Conservation (phyloP, 345 rosid genomes). For the Eucalyptus erythrocorys region DNA sequence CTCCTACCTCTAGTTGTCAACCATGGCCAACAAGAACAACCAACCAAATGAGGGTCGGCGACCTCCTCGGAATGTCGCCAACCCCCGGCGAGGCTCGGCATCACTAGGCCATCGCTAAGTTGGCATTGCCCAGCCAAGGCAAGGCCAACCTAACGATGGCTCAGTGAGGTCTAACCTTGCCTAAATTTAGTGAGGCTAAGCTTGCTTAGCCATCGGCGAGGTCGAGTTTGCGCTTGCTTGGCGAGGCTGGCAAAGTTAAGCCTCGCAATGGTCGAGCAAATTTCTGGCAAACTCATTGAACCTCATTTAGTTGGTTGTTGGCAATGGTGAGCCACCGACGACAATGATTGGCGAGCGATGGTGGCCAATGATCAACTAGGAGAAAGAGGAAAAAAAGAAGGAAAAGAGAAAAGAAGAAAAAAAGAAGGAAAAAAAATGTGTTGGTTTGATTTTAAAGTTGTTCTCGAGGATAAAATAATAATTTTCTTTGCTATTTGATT, state of each 20-base stretch:
- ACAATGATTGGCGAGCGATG: fast-evolving
- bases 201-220: too few species aligned
- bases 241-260: fast-evolving
- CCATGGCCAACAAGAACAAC: fast-evolving
- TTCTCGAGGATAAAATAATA: too few species aligned
- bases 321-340: fast-evolving
- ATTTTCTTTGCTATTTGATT: too few species aligned
- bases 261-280: too few species aligned
- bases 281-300: fast-evolving
- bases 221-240: fast-evolving
- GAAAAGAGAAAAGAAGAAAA: fast-evolving
- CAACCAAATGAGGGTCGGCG: fast-evolving
- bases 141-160: too few species aligned
- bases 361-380: fast-evolving
- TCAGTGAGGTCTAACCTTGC: too few species aligned
- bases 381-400: too few species aligned
- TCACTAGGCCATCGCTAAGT: fast-evolving
- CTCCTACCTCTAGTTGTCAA: too few species aligned
- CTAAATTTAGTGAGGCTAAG: fast-evolving
- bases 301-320: fast-evolving
- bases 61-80: fast-evolving
- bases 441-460: too few species aligned
- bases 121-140: too few species aligned
- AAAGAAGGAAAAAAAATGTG: fast-evolving
- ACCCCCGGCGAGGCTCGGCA: fast-evolving